Conservation (phyloP, 2,329 filamentous ascomycete genomes). For the Sarocladium brachiariae region DNA sequence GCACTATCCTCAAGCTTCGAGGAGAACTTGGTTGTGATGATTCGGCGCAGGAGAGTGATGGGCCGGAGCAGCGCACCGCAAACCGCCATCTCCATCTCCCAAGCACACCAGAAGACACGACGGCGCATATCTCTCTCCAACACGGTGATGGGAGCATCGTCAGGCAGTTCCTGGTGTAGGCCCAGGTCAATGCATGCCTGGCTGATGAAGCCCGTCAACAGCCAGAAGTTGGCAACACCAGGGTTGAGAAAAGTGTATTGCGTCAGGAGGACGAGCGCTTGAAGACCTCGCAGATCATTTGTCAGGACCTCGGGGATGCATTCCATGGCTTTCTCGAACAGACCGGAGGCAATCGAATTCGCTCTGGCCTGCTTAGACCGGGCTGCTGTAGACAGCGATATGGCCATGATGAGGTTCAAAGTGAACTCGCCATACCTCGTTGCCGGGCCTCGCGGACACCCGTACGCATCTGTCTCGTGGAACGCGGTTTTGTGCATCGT, state of each 20-base stretch:
- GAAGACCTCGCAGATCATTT: not conserved
- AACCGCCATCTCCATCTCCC: not conserved
- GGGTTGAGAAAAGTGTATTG: not conserved
- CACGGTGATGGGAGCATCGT: not conserved
- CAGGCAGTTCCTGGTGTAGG: not conserved
- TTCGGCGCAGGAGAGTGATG: not conserved
- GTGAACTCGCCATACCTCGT: not conserved
- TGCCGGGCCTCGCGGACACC: not conserved
- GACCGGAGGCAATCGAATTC: not conserved
- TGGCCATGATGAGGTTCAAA: not conserved
- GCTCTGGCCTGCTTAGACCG: not conserved
- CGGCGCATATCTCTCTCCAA: not conserved
- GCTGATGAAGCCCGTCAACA: not conserved
- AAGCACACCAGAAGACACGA: not conserved
- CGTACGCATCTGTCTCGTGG: not conserved
- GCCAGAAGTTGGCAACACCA: constrained; percentile 8
- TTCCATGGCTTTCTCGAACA: not conserved
- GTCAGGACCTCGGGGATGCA: not conserved
- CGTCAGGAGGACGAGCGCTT: not conserved
- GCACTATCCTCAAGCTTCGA: not conserved
- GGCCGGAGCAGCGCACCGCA: not conserved
- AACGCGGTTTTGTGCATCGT: not conserved
- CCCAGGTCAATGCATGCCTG: constrained; percentile 1
- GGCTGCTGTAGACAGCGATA: not conserved
- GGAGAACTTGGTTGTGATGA: not conserved